Base-by-base conservation (phyloP, 768 basidiomycete genomes). In the Pluteus cervinus region DNA sequence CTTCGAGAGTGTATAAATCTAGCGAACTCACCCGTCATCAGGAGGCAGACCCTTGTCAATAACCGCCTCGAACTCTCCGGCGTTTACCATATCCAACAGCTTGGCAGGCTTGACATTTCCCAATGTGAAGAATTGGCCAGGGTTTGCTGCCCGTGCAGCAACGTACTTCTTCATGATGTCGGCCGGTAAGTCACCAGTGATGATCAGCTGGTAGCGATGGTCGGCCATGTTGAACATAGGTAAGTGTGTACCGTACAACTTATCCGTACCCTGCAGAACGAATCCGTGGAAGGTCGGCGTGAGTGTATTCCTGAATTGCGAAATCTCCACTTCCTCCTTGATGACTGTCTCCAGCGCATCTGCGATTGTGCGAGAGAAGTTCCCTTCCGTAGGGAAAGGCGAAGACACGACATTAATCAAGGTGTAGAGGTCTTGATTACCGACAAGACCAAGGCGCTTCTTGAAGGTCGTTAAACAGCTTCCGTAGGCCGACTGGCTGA, bases 341-440 rank as follows among this genome's bases (percentile, higher is more conserved):
- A 59, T 43, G 3, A 58, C 54, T 14, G 53, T 29, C 33, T 53
- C 44, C 44, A 71, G 65, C 1, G 46, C 47, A 15, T 62, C 44
- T 3, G 56, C 58, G 15, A 72, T 39, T 15, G 52, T 45, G 11
- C 47, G 26, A 1, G 54, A 45, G 30, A 65, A 61, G 25, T 57
- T 51, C 4, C 39, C 49, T 1, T 46, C 43, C 3, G 50, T 51
- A n/a, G 51, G 53, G 48, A 66, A 71, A 2, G 68, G 68, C 6
- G 65, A 64, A 63, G 65, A 68, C 14, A 58, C 55, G 14, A 66
- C 61, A 29, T 63, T 68, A 23, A 50, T 43, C 16, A 70, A 48
- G 7, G 58, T 52, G 30, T 51, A 61, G 1, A 72, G 51, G 30
- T 66, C 60, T 32, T 59, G 48, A 3, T 47, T 39, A 1, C 32